Evolutionary conservation across 1,284 basidiomycete genomes (phyloP).

Genomic region (Golubevia sp.): DNA sequence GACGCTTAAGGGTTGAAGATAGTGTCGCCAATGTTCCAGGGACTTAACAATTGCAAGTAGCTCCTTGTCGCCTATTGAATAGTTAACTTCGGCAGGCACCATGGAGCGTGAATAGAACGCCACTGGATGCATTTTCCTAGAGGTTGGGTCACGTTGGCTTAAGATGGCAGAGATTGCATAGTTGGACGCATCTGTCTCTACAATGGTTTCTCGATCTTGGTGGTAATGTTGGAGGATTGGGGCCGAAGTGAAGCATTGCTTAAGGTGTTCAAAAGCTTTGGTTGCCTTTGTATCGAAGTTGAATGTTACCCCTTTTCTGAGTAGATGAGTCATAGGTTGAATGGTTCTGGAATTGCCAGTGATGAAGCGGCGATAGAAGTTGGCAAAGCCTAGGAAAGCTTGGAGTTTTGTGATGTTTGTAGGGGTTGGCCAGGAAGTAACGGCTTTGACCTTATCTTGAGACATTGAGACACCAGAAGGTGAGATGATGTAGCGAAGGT

Average conservation of each 20-base stretch:
- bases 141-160: not conserved
- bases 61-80: slow-evolving; percentile 17
- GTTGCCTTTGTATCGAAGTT: no score
- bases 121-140: slow-evolving; percentile 3
- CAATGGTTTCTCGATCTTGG: slow-evolving; percentile 41
- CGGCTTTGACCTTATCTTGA: slow-evolving; percentile 62
- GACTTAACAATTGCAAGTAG: slow-evolving; percentile 11
- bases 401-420: slow-evolving; percentile 54
- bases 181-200: slow-evolving; percentile 27
- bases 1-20: slow-evolving; percentile 1
- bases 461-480: slow-evolving; percentile 63
- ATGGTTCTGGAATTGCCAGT: slow-evolving; percentile 60
- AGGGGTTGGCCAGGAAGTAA: slow-evolving; percentile 63
- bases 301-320: slow-evolving; percentile 1
- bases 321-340: slow-evolving; percentile 46
- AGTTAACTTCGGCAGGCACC: no score
- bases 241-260: slow-evolving; percentile 53
- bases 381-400: slow-evolving; percentile 63
- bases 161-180: slow-evolving; percentile 1
- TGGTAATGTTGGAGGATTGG: slow-evolving; percentile 63
- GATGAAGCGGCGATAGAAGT: slow-evolving; percentile 65
- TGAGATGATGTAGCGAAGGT: slow-evolving; percentile 64
- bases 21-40: slow-evolving; percentile 7
- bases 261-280: slow-evolving; percentile 63
- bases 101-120: slow-evolving; percentile 9